Evolutionary conservation across 352 stramenopile species (phyloP).

Genomic region (Pythium inflatum): DNA sequence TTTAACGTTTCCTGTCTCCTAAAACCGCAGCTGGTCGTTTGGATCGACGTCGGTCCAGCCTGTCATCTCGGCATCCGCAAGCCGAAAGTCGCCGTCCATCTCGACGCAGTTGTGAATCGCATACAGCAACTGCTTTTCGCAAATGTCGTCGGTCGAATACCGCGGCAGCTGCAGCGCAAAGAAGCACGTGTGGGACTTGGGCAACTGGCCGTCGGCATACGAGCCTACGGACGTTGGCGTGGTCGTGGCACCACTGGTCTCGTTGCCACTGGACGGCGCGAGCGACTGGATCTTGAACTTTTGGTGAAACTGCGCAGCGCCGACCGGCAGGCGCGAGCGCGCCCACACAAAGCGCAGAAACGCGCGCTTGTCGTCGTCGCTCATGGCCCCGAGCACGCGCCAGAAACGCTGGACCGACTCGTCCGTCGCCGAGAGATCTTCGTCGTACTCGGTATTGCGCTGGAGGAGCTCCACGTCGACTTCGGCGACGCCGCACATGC

Average conservation of each 20-base stretch:
- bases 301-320: constrained; percentile 70
- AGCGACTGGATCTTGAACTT: constrained; percentile 89
- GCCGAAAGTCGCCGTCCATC: constrained; percentile 89
- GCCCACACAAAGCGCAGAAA: constrained; percentile 88
- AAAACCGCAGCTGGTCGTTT: constrained; percentile 69
- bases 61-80: constrained; percentile 82
- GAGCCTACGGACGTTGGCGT: background rate
- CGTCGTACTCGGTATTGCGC: constrained; percentile 84
- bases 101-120: constrained; percentile 86
- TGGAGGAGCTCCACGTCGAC: constrained; percentile 76
- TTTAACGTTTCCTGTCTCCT: too few relatives aligned
- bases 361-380: constrained; percentile 66
- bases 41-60: constrained; percentile 71
- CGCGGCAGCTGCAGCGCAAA: constrained; percentile 80
- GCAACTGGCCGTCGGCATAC: constrained; percentile 66
- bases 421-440: constrained; percentile 64
- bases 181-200: constrained; percentile 90
- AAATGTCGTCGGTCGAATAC: constrained; percentile 81
- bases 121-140: constrained; percentile 70
- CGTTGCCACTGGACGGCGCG: constrained; percentile 10
- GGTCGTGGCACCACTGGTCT: background rate
- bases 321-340: constrained; percentile 65
- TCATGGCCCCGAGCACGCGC: constrained; percentile 65
- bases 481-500: constrained; percentile 70
- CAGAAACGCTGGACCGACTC: constrained; percentile 82